Conservation (phyloP, 2,329 filamentous ascomycete genomes). For the Zalaria sp. region DNA sequence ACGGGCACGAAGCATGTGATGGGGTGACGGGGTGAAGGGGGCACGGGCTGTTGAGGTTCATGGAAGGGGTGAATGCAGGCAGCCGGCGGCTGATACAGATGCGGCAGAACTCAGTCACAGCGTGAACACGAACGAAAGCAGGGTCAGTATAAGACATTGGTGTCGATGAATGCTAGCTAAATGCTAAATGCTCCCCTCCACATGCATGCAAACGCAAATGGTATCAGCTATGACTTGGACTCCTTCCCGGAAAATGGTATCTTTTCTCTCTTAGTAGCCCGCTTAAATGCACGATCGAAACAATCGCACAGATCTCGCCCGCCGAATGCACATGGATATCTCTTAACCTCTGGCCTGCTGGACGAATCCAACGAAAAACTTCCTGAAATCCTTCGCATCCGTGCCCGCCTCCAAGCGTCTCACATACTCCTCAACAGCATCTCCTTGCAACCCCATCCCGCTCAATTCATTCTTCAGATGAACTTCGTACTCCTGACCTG, state of each 20-base stretch:
- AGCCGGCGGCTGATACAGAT: no score
- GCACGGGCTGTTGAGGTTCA: no score
- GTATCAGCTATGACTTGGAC: no score
- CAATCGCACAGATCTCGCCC: background rate
- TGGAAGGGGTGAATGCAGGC: no score
- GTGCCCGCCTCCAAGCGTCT: slow-evolving; percentile 31
- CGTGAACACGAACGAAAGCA: no score
- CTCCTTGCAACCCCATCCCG: slow-evolving; percentile 50
- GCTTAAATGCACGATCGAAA: background rate
- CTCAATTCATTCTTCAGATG: slow-evolving; percentile 54
- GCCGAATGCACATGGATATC: background rate
- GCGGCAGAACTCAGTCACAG: no score
- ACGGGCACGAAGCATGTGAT: no score
- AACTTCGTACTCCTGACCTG: slow-evolving; percentile 65
- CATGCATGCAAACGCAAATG: no score
- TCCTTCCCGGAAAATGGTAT: background rate
- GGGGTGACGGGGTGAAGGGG: no score
- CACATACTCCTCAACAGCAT: slow-evolving; percentile 51
- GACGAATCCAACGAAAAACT: slow-evolving; percentile 31
- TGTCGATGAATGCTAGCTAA: no score
- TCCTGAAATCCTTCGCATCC: slow-evolving; percentile 29
- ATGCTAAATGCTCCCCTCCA: no score
- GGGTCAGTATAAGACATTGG: no score
- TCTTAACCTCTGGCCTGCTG: slow-evolving; percentile 13
- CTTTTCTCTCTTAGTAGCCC: background rate